Base-by-base conservation (phyloP, 2,329 filamentous ascomycete species). In the Phyllosticta paracitricarpa region DNA sequence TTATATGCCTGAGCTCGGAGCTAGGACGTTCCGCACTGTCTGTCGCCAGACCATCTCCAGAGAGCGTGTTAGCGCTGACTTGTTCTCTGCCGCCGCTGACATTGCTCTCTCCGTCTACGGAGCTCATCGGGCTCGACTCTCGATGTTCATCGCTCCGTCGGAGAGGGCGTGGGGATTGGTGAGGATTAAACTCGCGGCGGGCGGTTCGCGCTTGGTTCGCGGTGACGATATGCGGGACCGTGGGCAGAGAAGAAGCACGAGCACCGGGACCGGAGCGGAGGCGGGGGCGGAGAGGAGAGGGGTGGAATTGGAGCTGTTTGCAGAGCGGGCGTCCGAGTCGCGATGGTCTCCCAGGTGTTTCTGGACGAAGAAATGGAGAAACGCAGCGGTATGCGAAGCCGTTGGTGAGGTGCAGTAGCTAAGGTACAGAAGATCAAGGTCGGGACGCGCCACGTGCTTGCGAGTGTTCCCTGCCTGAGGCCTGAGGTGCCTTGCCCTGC, bases 121-220 rank as follows among this genome's bases (percentile, higher is more conserved):
- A 85, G 84, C 84, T 88, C 86, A 89, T 89, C 79, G 79, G 82
- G 80, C 74, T 75, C 71, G 72, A 72, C 68, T 71, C 70, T 69
- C 72, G 74, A 75, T 75, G 72, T 74, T 76, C 82, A 84, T 84
- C 71, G 77, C 81, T 81, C 54, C 59, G 40, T 28, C 53, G 48
- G 25, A 33, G 52, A 35, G n/a, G n/a, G 40, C 30, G 48, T 58
- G 56, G 51, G 56, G 25, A 30, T 26, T 25, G 56, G 25, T n/a
- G 40, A 48, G 17, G 19, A 6, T 19, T n/a, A 48, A 48, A 30
- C 2, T 48, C 40, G 14, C 40, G 14, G 40, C 14, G 14, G 40
- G 40, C 40, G 40, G 7, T 48, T 48, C 40, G 40, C 4, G n/a
- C 17, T 48, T 48, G 40, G 14, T 48, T 48, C 17, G 40, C 40